A percentile compares a stretch with the other conserved stretches of the same genome.
Evolutionary conservation across 176 grass and related monocot genomes (phyloP).

Genomic region (Lolium rigidum): DNA sequence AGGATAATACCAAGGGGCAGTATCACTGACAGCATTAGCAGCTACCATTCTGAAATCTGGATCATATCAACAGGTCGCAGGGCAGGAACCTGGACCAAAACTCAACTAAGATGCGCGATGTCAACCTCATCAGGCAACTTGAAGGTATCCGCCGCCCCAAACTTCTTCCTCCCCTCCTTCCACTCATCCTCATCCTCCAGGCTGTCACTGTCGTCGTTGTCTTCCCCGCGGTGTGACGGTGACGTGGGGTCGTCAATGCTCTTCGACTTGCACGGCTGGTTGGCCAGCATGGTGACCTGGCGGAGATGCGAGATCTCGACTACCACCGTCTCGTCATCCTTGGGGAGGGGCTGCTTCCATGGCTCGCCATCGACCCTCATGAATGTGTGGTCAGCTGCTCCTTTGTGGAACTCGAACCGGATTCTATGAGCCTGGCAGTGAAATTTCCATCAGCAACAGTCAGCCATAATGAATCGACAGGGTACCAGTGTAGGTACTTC

Average conservation of each 20-base stretch:
- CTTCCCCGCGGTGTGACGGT: conserved; percentile 24
- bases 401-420: conserved; percentile 90
- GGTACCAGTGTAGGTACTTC: background rate
- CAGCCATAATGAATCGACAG: background rate
- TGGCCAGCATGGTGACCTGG: conserved; percentile 84
- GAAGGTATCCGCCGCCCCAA: conserved; percentile 74
- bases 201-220: conserved; percentile 43
- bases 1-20: background rate
- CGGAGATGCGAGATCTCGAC: conserved; percentile 85
- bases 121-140: conserved; percentile 74
- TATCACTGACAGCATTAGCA: background rate
- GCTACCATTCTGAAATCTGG: conserved; percentile 38
- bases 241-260: conserved; percentile 56
- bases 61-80: background rate
- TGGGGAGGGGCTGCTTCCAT: conserved; percentile 94
- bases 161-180: conserved; percentile 76
- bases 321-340: conserved; percentile 68
- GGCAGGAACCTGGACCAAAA: background rate
- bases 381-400: conserved; percentile 68
- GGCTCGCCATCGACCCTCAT: conserved; percentile 97
- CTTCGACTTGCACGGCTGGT: conserved; percentile 62
- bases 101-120: conserved; percentile 61
- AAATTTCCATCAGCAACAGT: background rate
- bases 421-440: conserved; percentile 62
- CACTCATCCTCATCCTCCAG: conserved; percentile 65